phyloP scores from a whole-genome alignment of 257 asterid species.

The Solanum peruvianum region DNA sequence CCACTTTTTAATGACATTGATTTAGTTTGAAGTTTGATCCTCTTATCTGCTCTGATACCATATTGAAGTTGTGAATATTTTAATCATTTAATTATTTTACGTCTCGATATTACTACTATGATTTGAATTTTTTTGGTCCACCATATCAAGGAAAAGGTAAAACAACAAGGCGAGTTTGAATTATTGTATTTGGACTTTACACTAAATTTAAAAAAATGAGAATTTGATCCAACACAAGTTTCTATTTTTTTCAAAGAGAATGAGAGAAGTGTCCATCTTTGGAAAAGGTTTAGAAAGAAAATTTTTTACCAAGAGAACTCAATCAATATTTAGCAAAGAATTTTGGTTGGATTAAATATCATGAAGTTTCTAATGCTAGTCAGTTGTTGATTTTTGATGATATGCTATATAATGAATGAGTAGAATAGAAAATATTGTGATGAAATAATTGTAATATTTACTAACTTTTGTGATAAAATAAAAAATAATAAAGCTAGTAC shows the following conservation, averaged over 20 bases:
- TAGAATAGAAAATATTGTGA: not conserved
- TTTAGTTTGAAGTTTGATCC: not conserved
- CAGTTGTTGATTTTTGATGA: slow-evolving; percentile 38
- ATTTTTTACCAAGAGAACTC: slow-evolving; percentile 23
- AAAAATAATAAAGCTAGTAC: not conserved
- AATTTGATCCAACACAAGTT: slow-evolving; percentile 48
- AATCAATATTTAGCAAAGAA: slow-evolving; percentile 30
- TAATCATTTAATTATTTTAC: not conserved
- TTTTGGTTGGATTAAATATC: slow-evolving; percentile 63
- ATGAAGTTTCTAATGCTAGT: slow-evolving; percentile 53
- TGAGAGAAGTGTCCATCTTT: slow-evolving; percentile 55
- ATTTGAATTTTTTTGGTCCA: not conserved
- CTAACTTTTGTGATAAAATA: not conserved
- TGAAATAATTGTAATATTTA: not conserved
- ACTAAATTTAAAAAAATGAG: slow-evolving; percentile 44
- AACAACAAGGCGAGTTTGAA: slow-evolving; percentile 55
- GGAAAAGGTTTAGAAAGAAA: slow-evolving; percentile 66
- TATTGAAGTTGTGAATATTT: not conserved
- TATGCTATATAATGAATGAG: slow-evolving; percentile 13
- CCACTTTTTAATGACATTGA: not conserved
- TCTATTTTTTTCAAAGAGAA: slow-evolving; percentile 40
- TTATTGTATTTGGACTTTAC: slow-evolving; percentile 42
- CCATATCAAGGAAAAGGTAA: slow-evolving; percentile 28
- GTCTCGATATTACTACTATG: not conserved
- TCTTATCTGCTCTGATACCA: not conserved